These are phyloP conservation scores for Ogataea ganodermae DNA, from an alignment of 805 yeast species.

Conservation along the genomic window DNA sequence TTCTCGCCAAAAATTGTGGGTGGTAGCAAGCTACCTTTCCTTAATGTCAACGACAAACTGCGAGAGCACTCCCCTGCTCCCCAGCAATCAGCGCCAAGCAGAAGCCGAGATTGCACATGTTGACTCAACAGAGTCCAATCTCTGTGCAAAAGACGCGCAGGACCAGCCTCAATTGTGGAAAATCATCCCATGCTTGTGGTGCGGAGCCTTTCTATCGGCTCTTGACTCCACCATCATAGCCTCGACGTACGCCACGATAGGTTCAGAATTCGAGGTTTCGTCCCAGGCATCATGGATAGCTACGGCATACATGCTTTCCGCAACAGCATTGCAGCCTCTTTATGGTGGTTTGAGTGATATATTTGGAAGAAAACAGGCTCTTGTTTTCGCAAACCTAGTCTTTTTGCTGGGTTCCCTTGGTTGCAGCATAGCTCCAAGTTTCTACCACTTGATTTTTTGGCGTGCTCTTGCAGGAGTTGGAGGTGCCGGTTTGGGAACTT, in stretches of 20 bases:
- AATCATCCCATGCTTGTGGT: neutral
- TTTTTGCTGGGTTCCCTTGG: neutral
- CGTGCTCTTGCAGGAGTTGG: neutral
- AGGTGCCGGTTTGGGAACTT: neutral
- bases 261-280: neutral
- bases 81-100: neutral
- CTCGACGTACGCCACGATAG: neutral
- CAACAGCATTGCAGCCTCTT: neutral
- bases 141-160: neutral
- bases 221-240: constrained; percentile 1
- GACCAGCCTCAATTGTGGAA: neutral
- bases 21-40: too few species aligned
- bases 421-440: constrained; percentile 1
- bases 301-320: neutral
- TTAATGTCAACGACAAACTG: neutral
- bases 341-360: neutral
- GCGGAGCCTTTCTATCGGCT: neutral
- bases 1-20: too few species aligned
- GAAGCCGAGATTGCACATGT: too few species aligned
- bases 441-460: neutral
- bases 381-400: neutral
- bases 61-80: neutral
- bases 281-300: constrained; percentile 1
- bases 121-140: neutral
- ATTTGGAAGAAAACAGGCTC: neutral